A percentile compares a stretch with the other conserved stretches of the same genome.
These are phyloP conservation scores for Camellia japonica DNA, from an alignment of 148 eudicot species.

Conservation along the genomic window DNA sequence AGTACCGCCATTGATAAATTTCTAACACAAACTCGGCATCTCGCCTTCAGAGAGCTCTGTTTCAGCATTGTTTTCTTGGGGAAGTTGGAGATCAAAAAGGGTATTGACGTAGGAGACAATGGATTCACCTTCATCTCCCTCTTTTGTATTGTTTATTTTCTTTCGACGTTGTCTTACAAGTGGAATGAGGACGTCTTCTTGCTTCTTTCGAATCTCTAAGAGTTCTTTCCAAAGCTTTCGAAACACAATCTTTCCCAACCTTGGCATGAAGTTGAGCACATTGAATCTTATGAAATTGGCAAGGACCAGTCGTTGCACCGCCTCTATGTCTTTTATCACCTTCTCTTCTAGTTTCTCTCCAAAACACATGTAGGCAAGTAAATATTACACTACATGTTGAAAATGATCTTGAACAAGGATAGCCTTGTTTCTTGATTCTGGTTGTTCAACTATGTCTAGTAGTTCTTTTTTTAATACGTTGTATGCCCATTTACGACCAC, in stretches of 20 bases:
- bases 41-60: background rate
- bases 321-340: constrained; percentile 17
- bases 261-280: constrained; percentile 20
- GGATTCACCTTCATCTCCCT: background rate
- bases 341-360: constrained; percentile 26
- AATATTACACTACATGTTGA: constrained; percentile 24
- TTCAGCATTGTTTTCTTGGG: background rate
- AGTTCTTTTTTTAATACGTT: constrained; percentile 6
- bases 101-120: constrained; percentile 21
- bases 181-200: constrained; percentile 25
- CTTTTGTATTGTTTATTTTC: constrained; percentile 3
- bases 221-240: constrained; percentile 28
- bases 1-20: constrained; percentile 20
- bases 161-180: constrained; percentile 13
- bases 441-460: background rate
- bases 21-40: constrained; percentile 20
- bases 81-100: constrained; percentile 15
- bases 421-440: background rate
- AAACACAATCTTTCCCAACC: constrained; percentile 26
- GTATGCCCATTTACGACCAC: constrained; percentile 16
- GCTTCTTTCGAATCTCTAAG: constrained; percentile 12
- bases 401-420: constrained; percentile 22
- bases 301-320: constrained; percentile 22
- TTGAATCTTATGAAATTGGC: constrained; percentile 18
- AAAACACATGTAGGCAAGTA: constrained; percentile 30